phyloP scores from a whole-genome alignment of 2,329 filamentous ascomycete genomes.

The Fusarium armeniacum region DNA sequence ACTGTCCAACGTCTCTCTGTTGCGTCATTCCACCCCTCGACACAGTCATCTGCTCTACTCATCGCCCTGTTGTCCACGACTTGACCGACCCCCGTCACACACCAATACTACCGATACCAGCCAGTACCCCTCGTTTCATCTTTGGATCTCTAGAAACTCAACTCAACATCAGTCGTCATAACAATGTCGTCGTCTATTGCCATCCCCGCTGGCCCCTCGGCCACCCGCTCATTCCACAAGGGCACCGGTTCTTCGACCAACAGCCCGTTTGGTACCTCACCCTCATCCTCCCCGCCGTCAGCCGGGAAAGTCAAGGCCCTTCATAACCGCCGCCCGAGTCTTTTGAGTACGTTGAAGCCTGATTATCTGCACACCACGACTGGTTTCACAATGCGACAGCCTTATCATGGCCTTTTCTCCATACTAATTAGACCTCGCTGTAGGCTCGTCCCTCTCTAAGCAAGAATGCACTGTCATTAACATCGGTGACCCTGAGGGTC shows the following conservation, averaged over 20 bases:
- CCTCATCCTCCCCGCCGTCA: slow-evolving; percentile 69
- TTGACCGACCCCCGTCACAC: slow-evolving; percentile 30
- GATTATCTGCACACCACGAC: slow-evolving; percentile 21
- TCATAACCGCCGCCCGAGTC: slow-evolving; percentile 71
- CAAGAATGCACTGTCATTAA: slow-evolving; percentile 86
- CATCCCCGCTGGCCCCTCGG: slow-evolving; percentile 67
- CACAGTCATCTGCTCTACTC: slow-evolving; percentile 5
- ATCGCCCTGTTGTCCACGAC: slow-evolving; percentile 25
- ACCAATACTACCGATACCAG: slow-evolving; percentile 25
- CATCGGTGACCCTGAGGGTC: slow-evolving; percentile 80
- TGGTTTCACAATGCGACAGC: slow-evolving; percentile 25
- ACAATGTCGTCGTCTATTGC: slow-evolving; percentile 78
- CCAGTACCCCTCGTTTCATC: slow-evolving; percentile 42
- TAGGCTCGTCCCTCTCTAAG: slow-evolving; percentile 79
- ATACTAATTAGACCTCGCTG: slow-evolving; percentile 52
- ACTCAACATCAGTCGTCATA: slow-evolving; percentile 7
- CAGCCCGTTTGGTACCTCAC: slow-evolving; percentile 58
- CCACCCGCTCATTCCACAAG: slow-evolving; percentile 59
- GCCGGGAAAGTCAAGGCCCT: slow-evolving; percentile 62
- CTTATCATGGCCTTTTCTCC: slow-evolving; percentile 20
- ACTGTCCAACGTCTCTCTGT: slow-evolving; percentile 31
- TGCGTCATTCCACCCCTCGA: slow-evolving; percentile 43
- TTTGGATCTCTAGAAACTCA: slow-evolving; percentile 24
- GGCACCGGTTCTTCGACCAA: slow-evolving; percentile 62
- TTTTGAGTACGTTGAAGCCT: slow-evolving; percentile 65